Percentiles rank a stretch among this genome's conserved stretches.
Evolutionary conservation across 2,329 filamentous ascomycete genomes (phyloP).

Genomic region (Teratosphaeria pseudoeucalypti): DNA sequence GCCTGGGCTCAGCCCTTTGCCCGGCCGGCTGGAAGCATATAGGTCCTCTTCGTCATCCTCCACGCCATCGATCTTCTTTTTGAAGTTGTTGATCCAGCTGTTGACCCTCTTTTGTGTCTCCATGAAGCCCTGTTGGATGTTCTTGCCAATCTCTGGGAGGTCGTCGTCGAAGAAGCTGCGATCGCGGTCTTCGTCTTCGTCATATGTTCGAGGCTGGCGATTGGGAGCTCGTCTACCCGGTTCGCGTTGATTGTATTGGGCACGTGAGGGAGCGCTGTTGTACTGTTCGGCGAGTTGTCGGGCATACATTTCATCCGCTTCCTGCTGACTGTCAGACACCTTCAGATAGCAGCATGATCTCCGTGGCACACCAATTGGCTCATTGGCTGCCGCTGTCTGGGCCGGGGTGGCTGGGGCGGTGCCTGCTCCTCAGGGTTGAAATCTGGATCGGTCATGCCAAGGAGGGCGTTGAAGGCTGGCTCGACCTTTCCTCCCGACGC

Average conservation of each 20-base stretch:
- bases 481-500: conserved; percentile 84
- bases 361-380: conserved; percentile 51
- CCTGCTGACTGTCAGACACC: conserved; percentile 24
- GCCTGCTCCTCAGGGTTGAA: conserved; percentile 46
- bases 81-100: conserved; percentile 80
- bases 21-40: conserved; percentile 26
- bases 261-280: conserved; percentile 26
- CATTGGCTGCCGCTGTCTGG: conserved; percentile 49
- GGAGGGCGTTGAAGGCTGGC: conserved; percentile 86
- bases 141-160: conserved; percentile 83
- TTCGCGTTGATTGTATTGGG: conserved; percentile 25
- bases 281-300: conserved; percentile 90
- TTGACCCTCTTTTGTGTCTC: conserved; percentile 93
- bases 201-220: conserved; percentile 40
- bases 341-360: not conserved
- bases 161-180: conserved; percentile 95
- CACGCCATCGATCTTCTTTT: conserved; percentile 88
- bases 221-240: conserved; percentile 25
- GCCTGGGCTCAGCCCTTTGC: conserved; percentile 20
- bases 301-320: conserved; percentile 84
- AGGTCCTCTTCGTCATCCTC: conserved; percentile 59
- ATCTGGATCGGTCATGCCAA: conserved; percentile 52
- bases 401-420: conserved; percentile 73
- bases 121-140: conserved; percentile 84
- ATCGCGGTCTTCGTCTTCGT: conserved; percentile 52